Base-by-base conservation (phyloP, 2,329 filamentous ascomycete genomes). In the Fusarium hostae region DNA sequence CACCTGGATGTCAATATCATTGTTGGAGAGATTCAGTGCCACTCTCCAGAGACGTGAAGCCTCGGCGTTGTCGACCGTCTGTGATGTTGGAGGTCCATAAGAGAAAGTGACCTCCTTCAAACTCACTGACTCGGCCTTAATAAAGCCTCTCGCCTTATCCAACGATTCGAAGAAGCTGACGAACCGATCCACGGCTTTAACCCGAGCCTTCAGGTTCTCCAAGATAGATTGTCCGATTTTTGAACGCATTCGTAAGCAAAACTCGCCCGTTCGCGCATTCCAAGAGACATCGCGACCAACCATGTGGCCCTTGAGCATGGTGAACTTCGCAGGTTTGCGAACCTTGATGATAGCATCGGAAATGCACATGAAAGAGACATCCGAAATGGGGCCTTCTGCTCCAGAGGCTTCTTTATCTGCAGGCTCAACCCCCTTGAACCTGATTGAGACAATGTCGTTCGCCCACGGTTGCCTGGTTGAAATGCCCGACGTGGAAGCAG, bases 121-220 rank as follows among this genome's bases (percentile, higher is more conserved):
- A 20, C 87, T 89, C 60, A 91, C 85, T 43, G 86, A 83, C 72
- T 90, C 86, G 77, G 87, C 87, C 45, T 83, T 82, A 39, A 92
- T 86, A 56, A 86, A 84, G 20, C 84, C 84, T 50, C 84, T 83
- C 71, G 88, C 84, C 68, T 84, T 83, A 59, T 89, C 84, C 68
- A 95, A 87, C 3, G 91, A 89, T 47, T 90, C 87, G 30, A 94
- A 84, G 75, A 93, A 93, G 45, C 87, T 87, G 41, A 94, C 90
- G 32, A 96, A 85, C 24, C 91, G 88, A 75, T 92, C 89, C 63
- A 96, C 88, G 16, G 90, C 88, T 72, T 89, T 86, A 48, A 94
- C 83, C 32, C 90, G 86, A 55, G 86, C 83, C 68, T 85, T 83
- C 24, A 94, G 84, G n/a, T 84, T 82, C 7, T 86, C 84, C 7